Base-by-base conservation (phyloP, 2,329 filamentous ascomycete species). In the Ramularia endophylla region DNA sequence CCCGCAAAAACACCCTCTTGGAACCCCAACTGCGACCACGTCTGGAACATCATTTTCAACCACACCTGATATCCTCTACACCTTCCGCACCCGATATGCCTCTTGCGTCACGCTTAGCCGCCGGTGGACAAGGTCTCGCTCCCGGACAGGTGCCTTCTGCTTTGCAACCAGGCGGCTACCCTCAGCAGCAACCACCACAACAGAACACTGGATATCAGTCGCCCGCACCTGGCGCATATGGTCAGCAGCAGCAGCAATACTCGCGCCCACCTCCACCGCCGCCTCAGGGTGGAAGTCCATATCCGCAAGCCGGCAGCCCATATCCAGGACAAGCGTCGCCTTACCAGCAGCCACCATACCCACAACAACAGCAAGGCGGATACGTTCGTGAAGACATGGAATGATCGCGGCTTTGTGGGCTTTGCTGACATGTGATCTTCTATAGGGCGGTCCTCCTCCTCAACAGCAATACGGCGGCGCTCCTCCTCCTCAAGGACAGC, bases 131-230 rank as follows among this genome's bases (percentile, higher is more conserved):
- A 27, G 51, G 44, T 38, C 55, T 25, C 11, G 22, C 58, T 13
- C 49, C 59, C 37, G 64, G 66, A 46, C 60, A 63, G 27, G 64
- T 67, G 44, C 68, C 69, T 40, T 63, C 66, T 35, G 67, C 67
- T 41, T 60, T 66, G 30, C 66, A 66, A 43, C 59, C 63, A 8
- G 53, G 48, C 18, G 47, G 40, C 50, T 64, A 36, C 40, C 48
- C 51, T 27, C 51, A 43, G 35, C 53, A 52, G 43, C 44, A 38
- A 44, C 41, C 27, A 40, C 46, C 38, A 15, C 35, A 40, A 16
- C 38, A 28, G 19, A 38, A 44, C 7, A 46, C 43, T 19, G 44
- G 44, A 5, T 51, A 54, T 30, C 40, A 45, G 17, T 42, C 45
- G 9, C 42, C 46, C 13, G 42, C 42, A 5, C 46, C 46, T 29